Base-by-base conservation (phyloP, 345 rosid species). In the Nasturtium officinale region DNA sequence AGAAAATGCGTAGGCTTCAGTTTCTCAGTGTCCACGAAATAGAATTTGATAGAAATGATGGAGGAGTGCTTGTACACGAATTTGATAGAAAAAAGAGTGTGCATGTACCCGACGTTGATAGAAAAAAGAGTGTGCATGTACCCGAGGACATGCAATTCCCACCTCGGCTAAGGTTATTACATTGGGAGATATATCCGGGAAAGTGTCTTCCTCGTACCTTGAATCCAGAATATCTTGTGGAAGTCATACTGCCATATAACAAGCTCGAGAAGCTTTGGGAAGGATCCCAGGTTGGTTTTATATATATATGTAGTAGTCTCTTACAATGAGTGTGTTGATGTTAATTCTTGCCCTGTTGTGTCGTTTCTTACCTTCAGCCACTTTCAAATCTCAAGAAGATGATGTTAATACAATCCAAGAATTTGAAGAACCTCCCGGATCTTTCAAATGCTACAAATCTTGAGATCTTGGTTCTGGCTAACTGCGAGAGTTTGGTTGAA, bases 381-480 rank as follows among this genome's bases (percentile, higher is more conserved):
- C 50, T 69, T 0, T 29, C 2, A 8, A 73, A 76, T 18, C 69
- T 82, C 37, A 79, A 56, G 47, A 20, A 21, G 25, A 29, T 83
- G 15, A 50, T 16, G 56, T 84, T 38, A 0, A n/a, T 0, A 0
- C 0, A 1, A 0, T 35, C 9, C 35, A 1, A 2, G 5, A 37
- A 1, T 10, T 38, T 83, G 53, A 65, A 25, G 6, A 57, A 33
- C 57, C 55, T 79, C 53, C 71, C 80, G 4, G 63, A 81, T 56
- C 71, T 77, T 3, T 76, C 82, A 20, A 7, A 43, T 18, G 81
- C 81, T 9, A 20, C 25, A 6, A 74, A 43, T 13, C 61, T 84
- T 25, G 67, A 71, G 58, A 54, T 0, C 10, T 15, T 81, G 33
- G 0, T 5, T 9, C 63, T 84, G 13, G 5, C 3, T 9, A 8